Evolutionary conservation across 225 moss, liverwort and hornwort species (phyloP), one percentile per base, ranked within the genome.

Genomic region (Physcomitrium patens): DNA sequence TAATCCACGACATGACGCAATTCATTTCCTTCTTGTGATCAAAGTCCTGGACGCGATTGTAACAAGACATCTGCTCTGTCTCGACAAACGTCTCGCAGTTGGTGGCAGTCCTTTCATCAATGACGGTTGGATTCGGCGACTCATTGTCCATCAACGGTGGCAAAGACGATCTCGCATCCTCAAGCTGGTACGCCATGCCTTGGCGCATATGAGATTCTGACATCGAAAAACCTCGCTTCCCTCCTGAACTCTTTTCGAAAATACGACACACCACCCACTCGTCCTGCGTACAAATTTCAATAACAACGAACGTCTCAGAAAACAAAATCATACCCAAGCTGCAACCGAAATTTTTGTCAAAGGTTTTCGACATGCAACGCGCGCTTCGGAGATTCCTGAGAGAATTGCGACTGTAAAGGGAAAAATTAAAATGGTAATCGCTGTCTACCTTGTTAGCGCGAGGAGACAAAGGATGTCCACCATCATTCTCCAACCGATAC

Each of bases 211-310:
- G 75, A 9, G 79, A 63, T 8, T 86, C 86, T 31, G 88, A 72
- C 71, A 80, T 83, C 10, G 81, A 28, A 31, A 86, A 89, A 65
- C 78, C 79, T 11, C 83, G 80, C 44, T 86, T 89, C 0, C 85
- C 85, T 10, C 88, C 88, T 0, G 85, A 80, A 72, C 68, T 85
- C 60, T 89, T 89, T 16, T 83, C 83, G 64, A 89, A 89, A 47
- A 89, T 83, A 70, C 88, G 85, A 60, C 88, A 86, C 16, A 89
- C 85, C 43, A 89, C 88, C 88, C 88, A 89, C 77, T 89, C 88
- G 46, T 89, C 88, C 85, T 89, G 83, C 72, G 43, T 54, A 57
- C 48, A 70, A 8, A 24, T 27, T 47, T 58, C n/a, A 48, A 69
- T 17, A 69, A 44, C 43, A 45, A 17, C 65, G 17, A 62, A 46